Evolutionary conservation across 2,329 filamentous ascomycete species (phyloP), one percentile per base, ranked within the genome.

Genomic region (Sarocladium oryzae): DNA sequence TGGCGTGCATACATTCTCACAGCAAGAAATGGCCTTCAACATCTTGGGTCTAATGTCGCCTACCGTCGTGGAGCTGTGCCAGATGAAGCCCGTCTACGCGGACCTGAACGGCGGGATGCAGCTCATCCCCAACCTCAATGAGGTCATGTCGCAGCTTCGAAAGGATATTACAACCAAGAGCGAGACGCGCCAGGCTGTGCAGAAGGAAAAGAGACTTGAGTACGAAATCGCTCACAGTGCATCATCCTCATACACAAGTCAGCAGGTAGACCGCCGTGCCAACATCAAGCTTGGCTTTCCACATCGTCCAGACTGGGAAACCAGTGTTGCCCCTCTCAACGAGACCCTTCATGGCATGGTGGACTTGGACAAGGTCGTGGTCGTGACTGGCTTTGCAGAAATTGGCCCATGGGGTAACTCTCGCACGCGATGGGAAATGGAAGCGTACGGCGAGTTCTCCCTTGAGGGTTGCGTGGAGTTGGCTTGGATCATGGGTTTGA

Each of bases 1-100:
- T 58, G 93, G 93, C 62, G 93, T 97, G 21, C 90, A 93, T 61
- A 99, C 93, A 3, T 99, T 99, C 78, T 97, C 92, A 8, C 93
- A 97, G 73, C 90, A 96, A 67, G 93, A 99, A 71, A 99, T 99
- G 93, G 93, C 93, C 15, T 99, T 99, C 79, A 99, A 99, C 72
- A 72, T 99, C 58, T 82, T 99, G 41, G 92, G 93, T 59, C 81
- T 99, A 50, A 96, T 99, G 93, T 88, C 91, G 1, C 91, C 93
- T 33, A 81, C 85, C 24, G 88, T 99, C 61, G 91, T 96, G 59
- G 90, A 99, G 66, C 81, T 99, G 38, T 99, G 93, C 78, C 93
- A 99, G 74, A 77, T 82, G 38, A 89, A 97, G 73, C 95, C 93
- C 10, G 90, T 99, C 54, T 97, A 93, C 71, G 93, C 93, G 56